Percentiles rank a stretch among this genome's conserved stretches.
Evolutionary conservation across 1,284 basidiomycete genomes (phyloP).

Genomic region (Golubevia pallescens): DNA sequence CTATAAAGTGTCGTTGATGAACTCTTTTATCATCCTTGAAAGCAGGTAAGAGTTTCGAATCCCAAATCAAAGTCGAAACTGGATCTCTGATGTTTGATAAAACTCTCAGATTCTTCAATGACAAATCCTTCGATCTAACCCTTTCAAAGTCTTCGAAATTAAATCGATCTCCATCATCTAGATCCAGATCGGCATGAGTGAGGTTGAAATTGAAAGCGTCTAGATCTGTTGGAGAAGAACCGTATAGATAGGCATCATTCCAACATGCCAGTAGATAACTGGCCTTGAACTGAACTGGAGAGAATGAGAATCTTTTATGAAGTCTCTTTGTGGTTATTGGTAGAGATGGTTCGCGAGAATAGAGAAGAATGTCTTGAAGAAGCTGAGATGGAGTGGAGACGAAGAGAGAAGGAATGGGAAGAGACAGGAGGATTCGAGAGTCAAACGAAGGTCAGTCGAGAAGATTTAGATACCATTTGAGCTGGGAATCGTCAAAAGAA

Average conservation of each 20-base stretch:
- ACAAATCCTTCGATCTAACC: too few species aligned
- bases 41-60: too few species aligned
- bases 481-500: too few species aligned
- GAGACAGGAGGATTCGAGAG: too few species aligned
- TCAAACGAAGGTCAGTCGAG: too few species aligned
- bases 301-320: neutral
- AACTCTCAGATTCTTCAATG: neutral
- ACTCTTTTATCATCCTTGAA: too few species aligned
- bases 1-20: too few species aligned
- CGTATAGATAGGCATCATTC: neutral
- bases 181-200: neutral
- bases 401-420: neutral
- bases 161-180: too few species aligned
- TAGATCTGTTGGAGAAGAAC: neutral
- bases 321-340: neutral
- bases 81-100: neutral
- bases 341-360: neutral
- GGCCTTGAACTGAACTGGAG: neutral
- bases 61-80: too few species aligned
- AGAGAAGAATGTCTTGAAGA: neutral
- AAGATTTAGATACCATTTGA: too few species aligned
- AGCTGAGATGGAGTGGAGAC: neutral
- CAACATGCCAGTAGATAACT: neutral
- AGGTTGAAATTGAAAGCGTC: neutral
- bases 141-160: too few species aligned